Conservation (phyloP, 1,284 basidiomycete species). For the Tilletiopsis washingtonensis region DNA sequence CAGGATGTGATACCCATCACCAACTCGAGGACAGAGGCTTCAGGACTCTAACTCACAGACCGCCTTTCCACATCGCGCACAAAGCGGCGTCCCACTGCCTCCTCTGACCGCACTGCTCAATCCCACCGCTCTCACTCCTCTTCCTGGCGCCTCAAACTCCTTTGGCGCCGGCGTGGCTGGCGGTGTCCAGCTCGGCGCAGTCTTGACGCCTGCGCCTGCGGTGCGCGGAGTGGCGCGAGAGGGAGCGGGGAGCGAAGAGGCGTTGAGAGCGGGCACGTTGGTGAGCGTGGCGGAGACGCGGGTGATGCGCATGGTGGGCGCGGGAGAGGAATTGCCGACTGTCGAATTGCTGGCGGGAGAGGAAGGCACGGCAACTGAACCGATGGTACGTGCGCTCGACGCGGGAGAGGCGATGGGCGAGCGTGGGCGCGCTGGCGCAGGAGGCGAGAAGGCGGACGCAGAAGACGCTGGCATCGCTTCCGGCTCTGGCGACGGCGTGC, state of each 20-base stretch:
- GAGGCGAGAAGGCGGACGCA: not conserved
- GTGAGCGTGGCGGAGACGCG: no score
- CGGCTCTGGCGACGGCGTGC: not conserved
- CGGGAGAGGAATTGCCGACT: no score
- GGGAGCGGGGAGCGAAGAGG: conserved; percentile 5
- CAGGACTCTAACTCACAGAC: conserved; percentile 24
- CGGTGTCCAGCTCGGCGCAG: no score
- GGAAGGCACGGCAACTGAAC: not conserved
- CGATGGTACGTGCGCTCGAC: not conserved
- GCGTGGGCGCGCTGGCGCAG: not conserved
- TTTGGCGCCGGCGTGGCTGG: not conserved
- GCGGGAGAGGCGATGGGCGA: not conserved
- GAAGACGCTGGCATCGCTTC: not conserved
- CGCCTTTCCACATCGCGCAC: conserved; percentile 32
- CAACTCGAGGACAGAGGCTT: not conserved
- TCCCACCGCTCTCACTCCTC: not conserved
- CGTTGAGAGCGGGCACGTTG: conserved; percentile 5
- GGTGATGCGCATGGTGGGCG: no score
- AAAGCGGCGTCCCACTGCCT: conserved; percentile 33
- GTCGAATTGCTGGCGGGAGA: not conserved
- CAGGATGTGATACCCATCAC: not conserved
- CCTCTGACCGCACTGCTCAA: conserved; percentile 15
- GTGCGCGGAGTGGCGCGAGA: conserved; percentile 2
- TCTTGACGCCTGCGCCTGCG: not conserved
- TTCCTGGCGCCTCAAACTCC: not conserved